phyloP scores from a whole-genome alignment of 2,329 filamentous ascomycete species.

The Paecilomyces sp. region DNA sequence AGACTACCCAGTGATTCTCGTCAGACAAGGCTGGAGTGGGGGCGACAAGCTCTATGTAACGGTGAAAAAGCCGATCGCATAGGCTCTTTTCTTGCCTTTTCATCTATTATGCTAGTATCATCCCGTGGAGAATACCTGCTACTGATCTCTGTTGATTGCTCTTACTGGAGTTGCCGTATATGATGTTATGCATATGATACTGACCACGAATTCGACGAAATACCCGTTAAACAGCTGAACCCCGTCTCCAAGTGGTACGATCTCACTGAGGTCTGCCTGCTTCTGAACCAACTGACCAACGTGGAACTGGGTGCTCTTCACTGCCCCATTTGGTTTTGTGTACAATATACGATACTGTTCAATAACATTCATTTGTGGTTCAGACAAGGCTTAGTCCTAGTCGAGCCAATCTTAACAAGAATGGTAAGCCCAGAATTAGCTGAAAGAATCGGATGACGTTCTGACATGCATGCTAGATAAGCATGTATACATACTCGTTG shows the following conservation, averaged over 20 bases:
- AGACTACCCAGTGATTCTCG: neutral
- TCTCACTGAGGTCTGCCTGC: too few relatives aligned
- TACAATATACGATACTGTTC: neutral
- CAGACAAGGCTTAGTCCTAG: neutral
- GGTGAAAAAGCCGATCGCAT: neutral
- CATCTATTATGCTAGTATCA: neutral
- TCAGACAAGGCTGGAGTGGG: neutral
- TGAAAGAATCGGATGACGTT: neutral
- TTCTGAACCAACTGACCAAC: neutral
- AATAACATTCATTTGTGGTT: neutral
- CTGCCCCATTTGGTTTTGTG: neutral
- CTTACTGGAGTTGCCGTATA: neutral
- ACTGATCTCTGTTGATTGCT: neutral
- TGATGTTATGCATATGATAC: neutral
- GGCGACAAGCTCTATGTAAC: neutral
- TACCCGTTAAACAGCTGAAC: neutral
- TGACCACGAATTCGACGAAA: neutral
- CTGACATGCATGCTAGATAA: neutral
- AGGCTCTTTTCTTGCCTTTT: neutral
- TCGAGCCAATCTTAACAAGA: neutral
- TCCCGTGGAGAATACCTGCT: neutral
- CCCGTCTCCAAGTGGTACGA: too few relatives aligned
- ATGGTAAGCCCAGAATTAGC: neutral
- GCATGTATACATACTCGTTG: neutral
- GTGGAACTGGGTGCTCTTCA: neutral